Evolutionary conservation across 345 rosid species (phyloP), one percentile per base, ranked within the genome.

Genomic region (Acer negundo): DNA sequence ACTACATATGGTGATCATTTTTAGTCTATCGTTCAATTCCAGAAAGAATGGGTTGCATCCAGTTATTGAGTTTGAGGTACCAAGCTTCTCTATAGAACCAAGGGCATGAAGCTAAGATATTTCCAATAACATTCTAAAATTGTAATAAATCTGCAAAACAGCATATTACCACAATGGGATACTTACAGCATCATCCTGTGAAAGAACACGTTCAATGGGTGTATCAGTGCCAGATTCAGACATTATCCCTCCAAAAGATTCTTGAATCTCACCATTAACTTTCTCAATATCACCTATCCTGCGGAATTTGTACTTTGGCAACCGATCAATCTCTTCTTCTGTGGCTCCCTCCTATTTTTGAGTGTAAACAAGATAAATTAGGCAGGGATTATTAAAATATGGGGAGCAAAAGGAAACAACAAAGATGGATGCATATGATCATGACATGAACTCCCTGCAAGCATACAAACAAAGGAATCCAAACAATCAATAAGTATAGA

Each of bases 161-260:
- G 23, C 24, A 75, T 51, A 46, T 6, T 23, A 62, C 58, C 3
- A 35, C 56, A 56, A 10, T 24, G 31, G 16, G 76, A 58, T 56
- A 83, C 97, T 93, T 86, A 95, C 97, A 78, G 94, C 91, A 81
- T 91, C 95, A 49, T 95, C 96, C 69, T 75, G 77, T 46, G 93
- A 83, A 65, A 95, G 82, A 26, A 81, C 80, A 61, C 76, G 93
- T 62, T 85, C 91, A 2, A 72, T 77, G n/a, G 95, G 89, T 2
- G 86, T 69, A 77, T 85, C 90, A 17, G 86, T 75, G 72, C 85
- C 85, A 64, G 89, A 86, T 78, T 89, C 91, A 42, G 82, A 89
- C 92, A 93, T 90, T 66, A 90, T 80, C 53, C 95, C 98, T 59
- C 90, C 92, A 62, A 75, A 74, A n/a, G 91, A 76, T 78, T 84